These are phyloP conservation scores for Camellia lanceoleosa DNA, from an alignment of 148 eudicot species.

Conservation along the genomic window DNA sequence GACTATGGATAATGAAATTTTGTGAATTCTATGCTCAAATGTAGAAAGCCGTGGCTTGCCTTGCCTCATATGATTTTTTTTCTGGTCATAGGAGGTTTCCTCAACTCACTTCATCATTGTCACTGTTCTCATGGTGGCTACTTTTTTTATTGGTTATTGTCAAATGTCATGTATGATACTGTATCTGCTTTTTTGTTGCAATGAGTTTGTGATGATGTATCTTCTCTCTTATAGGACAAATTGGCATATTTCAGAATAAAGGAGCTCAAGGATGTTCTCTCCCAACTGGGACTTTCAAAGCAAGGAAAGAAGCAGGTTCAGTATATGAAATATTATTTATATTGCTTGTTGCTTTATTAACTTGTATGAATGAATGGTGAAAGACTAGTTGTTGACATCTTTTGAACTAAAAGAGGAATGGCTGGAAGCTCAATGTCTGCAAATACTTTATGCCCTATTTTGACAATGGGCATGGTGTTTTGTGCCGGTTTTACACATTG, in stretches of 20 bases:
- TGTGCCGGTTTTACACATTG: neutral
- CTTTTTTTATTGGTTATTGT: neutral
- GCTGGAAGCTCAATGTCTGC: neutral
- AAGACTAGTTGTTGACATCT: neutral
- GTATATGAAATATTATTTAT: neutral
- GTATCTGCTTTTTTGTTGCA: neutral
- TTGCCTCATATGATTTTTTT: neutral
- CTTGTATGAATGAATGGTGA: neutral
- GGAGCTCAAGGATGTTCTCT: constrained; percentile 96
- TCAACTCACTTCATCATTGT: neutral
- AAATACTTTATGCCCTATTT: neutral
- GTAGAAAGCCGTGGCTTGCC: neutral
- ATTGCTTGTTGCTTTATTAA: neutral
- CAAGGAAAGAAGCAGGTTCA: constrained; percentile 98
- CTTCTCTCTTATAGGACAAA: constrained; percentile 55
- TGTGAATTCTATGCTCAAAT: neutral
- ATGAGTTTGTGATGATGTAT: neutral
- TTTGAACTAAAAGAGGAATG: neutral
- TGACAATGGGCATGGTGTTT: neutral
- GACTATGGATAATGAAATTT: neutral
- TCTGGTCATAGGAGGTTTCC: neutral
- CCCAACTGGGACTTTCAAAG: constrained; percentile 81
- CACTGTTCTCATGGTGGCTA: neutral
- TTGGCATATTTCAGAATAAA: constrained; percentile 89
- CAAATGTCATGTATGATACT: neutral